These are phyloP conservation scores for Cenchrus americanus DNA, from an alignment of 176 grass and related monocot species.

Conservation along the genomic window DNA sequence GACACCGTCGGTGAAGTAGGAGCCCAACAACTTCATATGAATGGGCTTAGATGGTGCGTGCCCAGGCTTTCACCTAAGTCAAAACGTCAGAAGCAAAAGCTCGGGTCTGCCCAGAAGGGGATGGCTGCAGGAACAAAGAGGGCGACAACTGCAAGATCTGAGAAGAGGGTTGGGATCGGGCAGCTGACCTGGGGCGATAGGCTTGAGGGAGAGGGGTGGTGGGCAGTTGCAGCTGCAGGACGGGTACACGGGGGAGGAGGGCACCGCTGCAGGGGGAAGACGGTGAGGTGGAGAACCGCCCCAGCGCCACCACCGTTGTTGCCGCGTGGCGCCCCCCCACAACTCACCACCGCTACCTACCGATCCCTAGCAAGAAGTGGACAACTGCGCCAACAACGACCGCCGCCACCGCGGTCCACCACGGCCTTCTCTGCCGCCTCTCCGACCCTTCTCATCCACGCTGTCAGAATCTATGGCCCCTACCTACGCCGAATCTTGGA, in stretches of 20 bases:
- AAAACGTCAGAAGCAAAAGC: background rate
- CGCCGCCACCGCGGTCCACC: too few relatives aligned
- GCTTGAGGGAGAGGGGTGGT: constrained; percentile 74
- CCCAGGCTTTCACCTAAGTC: constrained; percentile 65
- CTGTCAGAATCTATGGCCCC: too few relatives aligned
- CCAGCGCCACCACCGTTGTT: background rate
- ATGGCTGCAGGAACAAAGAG: background rate
- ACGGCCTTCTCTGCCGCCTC: too few relatives aligned
- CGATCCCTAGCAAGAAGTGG: too few relatives aligned
- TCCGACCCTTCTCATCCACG: too few relatives aligned
- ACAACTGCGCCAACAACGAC: too few relatives aligned
- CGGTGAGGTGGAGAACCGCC: too few relatives aligned
- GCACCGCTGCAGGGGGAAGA: too few relatives aligned
- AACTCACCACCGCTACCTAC: too few relatives aligned
- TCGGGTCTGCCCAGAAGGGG: too few relatives aligned
- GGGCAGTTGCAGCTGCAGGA: constrained; percentile 67
- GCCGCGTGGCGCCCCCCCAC: constrained; percentile 35
- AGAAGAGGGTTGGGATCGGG: background rate
- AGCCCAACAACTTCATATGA: constrained; percentile 69
- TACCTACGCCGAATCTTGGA: too few relatives aligned
- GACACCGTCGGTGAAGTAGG: constrained; percentile 61
- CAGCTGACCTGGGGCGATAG: constrained; percentile 68
- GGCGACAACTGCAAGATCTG: constrained; percentile 37
- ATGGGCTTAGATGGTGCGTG: constrained; percentile 67
- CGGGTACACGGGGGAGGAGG: too few relatives aligned